Base-by-base conservation (phyloP, 768 basidiomycete genomes). In the Pulveroboletus frians region DNA sequence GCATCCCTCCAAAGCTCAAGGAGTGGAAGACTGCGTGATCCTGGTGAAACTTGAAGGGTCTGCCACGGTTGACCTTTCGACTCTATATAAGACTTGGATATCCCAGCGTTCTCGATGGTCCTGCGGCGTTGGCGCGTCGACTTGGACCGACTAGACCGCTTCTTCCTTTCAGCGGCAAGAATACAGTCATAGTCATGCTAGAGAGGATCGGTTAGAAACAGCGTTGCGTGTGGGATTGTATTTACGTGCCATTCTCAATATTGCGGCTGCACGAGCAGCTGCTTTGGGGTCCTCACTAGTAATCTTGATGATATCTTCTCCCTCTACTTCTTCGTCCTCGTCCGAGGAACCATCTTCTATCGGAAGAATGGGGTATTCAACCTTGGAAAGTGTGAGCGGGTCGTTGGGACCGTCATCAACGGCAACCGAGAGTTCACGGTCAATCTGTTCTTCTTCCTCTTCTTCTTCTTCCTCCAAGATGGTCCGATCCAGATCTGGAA, bases 241-340 rank as follows among this genome's bases (percentile, higher is more conserved):
- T 46, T 39, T 11, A 65, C 80, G n/a, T 42, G 90, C 91, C 75
- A 89, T 78, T 67, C 88, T 92, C 57, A 96, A 73, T 50, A 96
- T 93, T 0, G 93, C 93, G 30, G 90, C 92, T n/a, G 92, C 93
- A 41, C 89, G 73, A 2, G 92, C 93, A 39, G 93, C 93, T 15
- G 90, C 90, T 50, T 77, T 75, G 2, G 93, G 88, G 65, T 95
- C 88, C 18, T 81, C 79, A 50, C 88, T 91, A 3, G 84, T 84
- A 52, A 95, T 88, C 70, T 88, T 85, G 54, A 96, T 81, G 5
- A 94, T 71, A 8, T 73, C 71, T 5, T 74, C 71, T 5, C 69
- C 70, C 4, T 71, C 66, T 23, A 67, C 58, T 17, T 63, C 69
- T 10, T 61, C 69, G 20, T 65, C 69, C 2, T 61, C 64, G 26